phyloP scores from a whole-genome alignment of 2,329 filamentous ascomycete genomes.

The Albifimbria verrucaria region DNA sequence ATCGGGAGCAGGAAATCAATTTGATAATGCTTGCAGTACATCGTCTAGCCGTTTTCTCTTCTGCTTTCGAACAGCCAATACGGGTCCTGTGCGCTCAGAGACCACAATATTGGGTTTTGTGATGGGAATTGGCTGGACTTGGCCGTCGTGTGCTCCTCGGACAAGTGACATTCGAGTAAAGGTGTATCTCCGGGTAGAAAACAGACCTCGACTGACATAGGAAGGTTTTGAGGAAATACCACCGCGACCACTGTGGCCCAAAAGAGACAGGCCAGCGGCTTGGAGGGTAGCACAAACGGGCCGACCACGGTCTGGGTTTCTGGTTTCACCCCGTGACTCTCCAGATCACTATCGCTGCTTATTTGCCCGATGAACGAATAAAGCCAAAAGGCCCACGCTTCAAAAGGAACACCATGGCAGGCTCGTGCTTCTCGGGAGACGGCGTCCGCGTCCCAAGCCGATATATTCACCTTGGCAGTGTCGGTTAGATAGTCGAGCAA shows the following conservation, averaged over 20 bases:
- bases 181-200: constrained; percentile 28
- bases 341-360: constrained; percentile 30
- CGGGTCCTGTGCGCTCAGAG: constrained; percentile 14
- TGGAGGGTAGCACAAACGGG: constrained; percentile 34
- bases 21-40: constrained; percentile 26
- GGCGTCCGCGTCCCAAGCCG: constrained; percentile 26
- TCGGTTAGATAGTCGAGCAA: constrained; percentile 32
- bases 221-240: constrained; percentile 31
- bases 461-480: constrained; percentile 24
- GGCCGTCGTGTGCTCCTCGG: constrained; percentile 2
- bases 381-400: constrained; percentile 39
- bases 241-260: constrained; percentile 33
- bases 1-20: too few relatives aligned
- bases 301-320: constrained; percentile 28
- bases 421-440: constrained; percentile 21
- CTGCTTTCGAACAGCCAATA: constrained; percentile 18
- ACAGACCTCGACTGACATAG: constrained; percentile 32
- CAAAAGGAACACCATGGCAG: constrained; percentile 33
- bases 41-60: constrained; percentile 33
- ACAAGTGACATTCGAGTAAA: constrained; percentile 24
- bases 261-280: constrained; percentile 33
- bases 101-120: constrained; percentile 9
- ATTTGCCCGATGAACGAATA: constrained; percentile 38
- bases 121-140: constrained; percentile 8
- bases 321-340: constrained; percentile 11